Evolutionary conservation across 139 green algal genomes (phyloP).

Genomic region (Yamagishiella unicocca): DNA sequence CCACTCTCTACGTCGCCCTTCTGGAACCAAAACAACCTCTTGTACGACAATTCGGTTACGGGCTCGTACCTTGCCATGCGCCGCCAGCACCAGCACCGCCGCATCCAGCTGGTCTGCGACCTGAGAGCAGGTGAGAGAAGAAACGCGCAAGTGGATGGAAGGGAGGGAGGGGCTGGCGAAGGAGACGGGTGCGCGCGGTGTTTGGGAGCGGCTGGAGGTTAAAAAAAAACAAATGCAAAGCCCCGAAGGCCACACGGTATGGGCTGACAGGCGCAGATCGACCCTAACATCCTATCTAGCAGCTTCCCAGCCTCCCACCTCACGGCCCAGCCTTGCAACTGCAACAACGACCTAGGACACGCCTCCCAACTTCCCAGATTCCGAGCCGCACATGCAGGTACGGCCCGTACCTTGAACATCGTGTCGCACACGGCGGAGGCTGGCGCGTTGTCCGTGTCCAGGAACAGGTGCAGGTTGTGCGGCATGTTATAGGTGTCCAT

Average conservation of each 20-base stretch:
- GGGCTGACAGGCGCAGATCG: not conserved
- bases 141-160: too few relatives aligned
- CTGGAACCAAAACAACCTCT: too few relatives aligned
- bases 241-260: too few relatives aligned
- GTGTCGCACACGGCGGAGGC: conserved; percentile 27
- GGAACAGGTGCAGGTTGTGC: conserved; percentile 47
- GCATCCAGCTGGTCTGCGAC: conserved; percentile 36
- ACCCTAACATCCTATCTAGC: not conserved
- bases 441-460: conserved; percentile 52
- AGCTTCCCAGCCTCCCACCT: not conserved
- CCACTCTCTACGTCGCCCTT: too few relatives aligned
- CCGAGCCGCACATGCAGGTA: not conserved
- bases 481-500: conserved; percentile 27
- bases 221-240: too few relatives aligned
- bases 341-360: too few relatives aligned
- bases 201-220: too few relatives aligned
- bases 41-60: too few relatives aligned
- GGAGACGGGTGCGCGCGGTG: too few relatives aligned
- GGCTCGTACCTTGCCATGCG: conserved; percentile 49
- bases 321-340: too few relatives aligned
- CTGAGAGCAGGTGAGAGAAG: not conserved
- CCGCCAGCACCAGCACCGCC: conserved; percentile 24
- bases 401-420: conserved; percentile 41
- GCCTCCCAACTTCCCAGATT: too few relatives aligned
- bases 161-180: too few relatives aligned